Evolutionary conservation across 139 green algal genomes (phyloP).

Genomic region (Dunaliella primolecta): DNA sequence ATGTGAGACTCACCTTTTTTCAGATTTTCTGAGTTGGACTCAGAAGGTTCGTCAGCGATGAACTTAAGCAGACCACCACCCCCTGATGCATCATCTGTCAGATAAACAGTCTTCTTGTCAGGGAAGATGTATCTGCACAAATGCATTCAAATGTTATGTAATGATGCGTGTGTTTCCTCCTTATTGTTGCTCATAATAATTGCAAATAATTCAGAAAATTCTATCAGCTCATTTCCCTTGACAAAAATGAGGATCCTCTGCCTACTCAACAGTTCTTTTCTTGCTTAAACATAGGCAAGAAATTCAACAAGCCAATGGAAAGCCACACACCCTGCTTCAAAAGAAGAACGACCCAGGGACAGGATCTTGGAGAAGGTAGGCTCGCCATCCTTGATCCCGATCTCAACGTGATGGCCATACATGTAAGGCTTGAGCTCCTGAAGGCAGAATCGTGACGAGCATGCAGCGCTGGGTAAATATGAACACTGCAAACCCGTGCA

Average conservation of each 20-base stretch:
- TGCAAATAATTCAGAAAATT: too few relatives aligned
- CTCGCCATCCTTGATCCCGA: background rate
- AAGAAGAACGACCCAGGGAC: background rate
- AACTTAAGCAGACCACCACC: background rate
- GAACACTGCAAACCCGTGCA: too few relatives aligned
- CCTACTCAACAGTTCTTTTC: too few relatives aligned
- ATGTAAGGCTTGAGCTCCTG: constrained; percentile 2
- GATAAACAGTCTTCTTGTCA: background rate
- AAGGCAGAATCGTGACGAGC: too few relatives aligned
- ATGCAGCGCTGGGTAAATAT: too few relatives aligned
- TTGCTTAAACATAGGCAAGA: too few relatives aligned
- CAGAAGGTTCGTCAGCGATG: background rate
- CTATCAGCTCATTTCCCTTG: too few relatives aligned
- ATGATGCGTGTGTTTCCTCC: too few relatives aligned
- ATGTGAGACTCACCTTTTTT: background rate
- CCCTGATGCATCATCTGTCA: background rate
- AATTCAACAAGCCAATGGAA: too few relatives aligned
- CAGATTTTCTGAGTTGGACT: background rate
- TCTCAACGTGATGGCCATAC: background rate
- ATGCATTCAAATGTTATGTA: constrained; percentile 1
- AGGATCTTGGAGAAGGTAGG: constrained; percentile 4
- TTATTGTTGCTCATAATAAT: too few relatives aligned
- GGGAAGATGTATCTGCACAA: background rate
- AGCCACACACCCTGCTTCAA: background rate
- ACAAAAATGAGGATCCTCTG: too few relatives aligned